Evolutionary conservation across 495 filamentous ascomycete genomes (phyloP).

Genomic region (Annulohypoxylon nitens): DNA sequence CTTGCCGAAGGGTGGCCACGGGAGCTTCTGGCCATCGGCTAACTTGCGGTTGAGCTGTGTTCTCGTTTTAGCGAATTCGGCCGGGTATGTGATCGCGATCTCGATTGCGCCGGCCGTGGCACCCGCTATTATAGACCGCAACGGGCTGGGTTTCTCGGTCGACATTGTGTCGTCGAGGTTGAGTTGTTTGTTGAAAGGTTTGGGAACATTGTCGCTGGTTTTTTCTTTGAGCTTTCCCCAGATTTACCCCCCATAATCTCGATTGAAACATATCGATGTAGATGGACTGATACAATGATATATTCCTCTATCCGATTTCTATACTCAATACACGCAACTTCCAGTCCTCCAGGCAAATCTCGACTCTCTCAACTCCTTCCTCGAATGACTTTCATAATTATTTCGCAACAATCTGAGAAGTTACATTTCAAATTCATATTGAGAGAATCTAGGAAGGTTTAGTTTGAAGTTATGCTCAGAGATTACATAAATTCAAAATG

Average conservation of each 20-base stretch:
- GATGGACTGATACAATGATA: slow-evolving; percentile 9
- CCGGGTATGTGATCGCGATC: slow-evolving; percentile 98
- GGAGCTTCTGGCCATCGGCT: slow-evolving; percentile 84
- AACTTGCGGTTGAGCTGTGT: slow-evolving; percentile 92
- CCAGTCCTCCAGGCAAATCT: background rate
- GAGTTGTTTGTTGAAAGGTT: background rate
- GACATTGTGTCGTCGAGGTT: slow-evolving; percentile 37
- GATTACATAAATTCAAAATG: background rate
- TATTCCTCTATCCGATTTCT: background rate
- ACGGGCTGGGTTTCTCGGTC: slow-evolving; percentile 75
- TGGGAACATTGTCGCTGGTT: slow-evolving; percentile 16
- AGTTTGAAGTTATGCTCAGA: background rate
- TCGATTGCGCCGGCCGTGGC: slow-evolving; percentile 93
- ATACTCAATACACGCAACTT: background rate
- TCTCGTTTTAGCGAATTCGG: slow-evolving; percentile 97
- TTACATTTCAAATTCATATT: background rate
- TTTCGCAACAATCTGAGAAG: background rate
- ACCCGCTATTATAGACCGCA: slow-evolving; percentile 90
- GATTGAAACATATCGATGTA: slow-evolving; percentile 34
- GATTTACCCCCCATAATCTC: slow-evolving; percentile 32
- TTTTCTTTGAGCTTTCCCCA: slow-evolving; percentile 26
- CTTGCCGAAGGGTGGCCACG: slow-evolving; percentile 91
- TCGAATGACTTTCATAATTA: background rate
- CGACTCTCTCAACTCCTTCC: background rate
- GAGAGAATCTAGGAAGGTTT: background rate